phyloP scores from a whole-genome alignment of 1,139 yeast species.

The Geotrichum klebahnii region DNA sequence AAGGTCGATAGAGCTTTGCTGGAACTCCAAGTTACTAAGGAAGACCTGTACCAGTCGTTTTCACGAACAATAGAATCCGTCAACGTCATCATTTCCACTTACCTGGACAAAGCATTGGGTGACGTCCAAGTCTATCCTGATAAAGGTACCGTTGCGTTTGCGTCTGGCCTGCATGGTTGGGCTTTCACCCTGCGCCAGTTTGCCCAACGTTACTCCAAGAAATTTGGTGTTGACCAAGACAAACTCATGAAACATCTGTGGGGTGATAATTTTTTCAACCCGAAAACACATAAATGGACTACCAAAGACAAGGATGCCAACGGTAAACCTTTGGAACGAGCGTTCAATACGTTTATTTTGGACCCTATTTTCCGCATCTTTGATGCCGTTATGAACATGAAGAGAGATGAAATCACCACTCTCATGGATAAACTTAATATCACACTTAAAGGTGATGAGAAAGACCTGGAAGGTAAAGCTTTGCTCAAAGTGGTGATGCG shows the following conservation, averaged over 20 bases:
- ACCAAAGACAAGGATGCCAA: slow-evolving; percentile 93
- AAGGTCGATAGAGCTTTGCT: slow-evolving; percentile 99
- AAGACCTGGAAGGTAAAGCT: slow-evolving; percentile 97
- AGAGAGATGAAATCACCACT: slow-evolving; percentile 89
- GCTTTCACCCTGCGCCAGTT: slow-evolving; percentile 99
- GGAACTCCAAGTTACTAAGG: slow-evolving; percentile 98
- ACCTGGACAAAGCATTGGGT: slow-evolving; percentile 86
- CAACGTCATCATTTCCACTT: slow-evolving; percentile 95
- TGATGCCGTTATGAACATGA: slow-evolving; percentile 92
- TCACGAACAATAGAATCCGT: slow-evolving; percentile 98
- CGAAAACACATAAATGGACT: slow-evolving; percentile 99
- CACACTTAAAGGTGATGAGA: slow-evolving; percentile 85
- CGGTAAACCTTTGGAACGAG: slow-evolving; percentile 95
- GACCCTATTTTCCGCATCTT: slow-evolving; percentile 99
- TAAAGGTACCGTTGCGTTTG: slow-evolving; percentile 98
- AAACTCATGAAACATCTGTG: slow-evolving; percentile 99
- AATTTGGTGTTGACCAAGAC: slow-evolving; percentile 96
- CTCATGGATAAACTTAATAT: slow-evolving; percentile 92
- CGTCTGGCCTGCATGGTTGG: slow-evolving; percentile 99
- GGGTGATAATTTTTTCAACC: slow-evolving; percentile 99
- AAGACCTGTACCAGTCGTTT: slow-evolving; percentile 97
- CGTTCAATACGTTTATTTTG: slow-evolving; percentile 98
- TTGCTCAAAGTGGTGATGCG: slow-evolving; percentile 97
- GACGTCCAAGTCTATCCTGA: slow-evolving; percentile 99
- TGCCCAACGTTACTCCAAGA: slow-evolving; percentile 96